Evolutionary conservation across 805 yeast species (phyloP).

Genomic region (Millerozyma acaciae): DNA sequence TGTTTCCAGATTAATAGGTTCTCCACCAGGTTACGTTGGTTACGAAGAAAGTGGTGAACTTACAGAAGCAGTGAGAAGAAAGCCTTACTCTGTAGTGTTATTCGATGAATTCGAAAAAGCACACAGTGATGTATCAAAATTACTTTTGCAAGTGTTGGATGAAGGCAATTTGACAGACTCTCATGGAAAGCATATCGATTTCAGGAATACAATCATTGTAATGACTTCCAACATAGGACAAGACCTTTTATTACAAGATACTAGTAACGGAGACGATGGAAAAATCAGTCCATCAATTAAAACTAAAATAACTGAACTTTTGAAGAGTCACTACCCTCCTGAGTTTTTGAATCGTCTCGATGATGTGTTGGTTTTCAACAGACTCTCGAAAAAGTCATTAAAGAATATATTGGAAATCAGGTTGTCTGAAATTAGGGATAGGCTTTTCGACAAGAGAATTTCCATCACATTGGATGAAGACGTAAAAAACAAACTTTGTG

Average conservation of each 20-base stretch:
- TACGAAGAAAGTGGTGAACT: slow-evolving; percentile 95
- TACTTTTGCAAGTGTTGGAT: slow-evolving; percentile 86
- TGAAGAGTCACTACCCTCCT: slow-evolving; percentile 80
- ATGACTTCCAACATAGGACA: slow-evolving; percentile 98
- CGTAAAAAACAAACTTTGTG: slow-evolving; percentile 76
- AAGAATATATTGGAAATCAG: slow-evolving; percentile 82
- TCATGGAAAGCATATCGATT: slow-evolving; percentile 91
- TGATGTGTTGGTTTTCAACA: slow-evolving; percentile 89
- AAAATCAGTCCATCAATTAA: slow-evolving; percentile 53
- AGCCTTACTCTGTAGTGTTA: slow-evolving; percentile 87
- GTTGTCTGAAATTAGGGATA: slow-evolving; percentile 71
- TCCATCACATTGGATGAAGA: slow-evolving; percentile 47
- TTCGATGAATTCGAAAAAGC: slow-evolving; percentile 98
- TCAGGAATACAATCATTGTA: slow-evolving; percentile 89
- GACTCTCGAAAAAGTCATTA: slow-evolving; percentile 73
- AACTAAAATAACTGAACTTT: slow-evolving; percentile 56
- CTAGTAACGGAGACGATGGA: slow-evolving; percentile 55
- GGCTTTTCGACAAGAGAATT: slow-evolving; percentile 78
- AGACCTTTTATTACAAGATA: slow-evolving; percentile 72
- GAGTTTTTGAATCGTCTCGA: slow-evolving; percentile 94
- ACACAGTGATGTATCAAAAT: slow-evolving; percentile 90
- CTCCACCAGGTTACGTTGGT: slow-evolving; percentile 98
- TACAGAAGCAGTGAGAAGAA: slow-evolving; percentile 93
- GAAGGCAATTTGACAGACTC: slow-evolving; percentile 95
- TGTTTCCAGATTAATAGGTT: slow-evolving; percentile 87